Base-by-base conservation (phyloP, 2,329 filamentous ascomycete species). In the Didymella pinodella region DNA sequence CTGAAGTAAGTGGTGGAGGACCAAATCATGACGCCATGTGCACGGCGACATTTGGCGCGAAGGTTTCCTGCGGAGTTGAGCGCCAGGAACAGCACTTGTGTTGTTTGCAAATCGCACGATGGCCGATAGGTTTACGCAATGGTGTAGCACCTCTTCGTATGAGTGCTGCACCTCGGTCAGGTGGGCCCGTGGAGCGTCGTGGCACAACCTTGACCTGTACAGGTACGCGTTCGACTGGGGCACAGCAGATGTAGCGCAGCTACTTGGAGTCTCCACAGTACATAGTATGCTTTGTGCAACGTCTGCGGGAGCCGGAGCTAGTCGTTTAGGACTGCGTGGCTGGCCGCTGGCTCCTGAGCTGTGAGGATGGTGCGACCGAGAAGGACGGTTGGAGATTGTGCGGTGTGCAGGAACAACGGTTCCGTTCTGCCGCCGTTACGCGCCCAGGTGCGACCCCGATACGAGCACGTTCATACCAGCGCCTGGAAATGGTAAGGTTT, bases 381-480 rank as follows among this genome's bases (percentile, higher is more conserved):
- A 32, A 44, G 22, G 26, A 47, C 51, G 44, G 25, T 54, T 54
- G 43, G 4, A 54, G 12, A 6, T 10, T 41, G 20, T 47, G 18
- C 18, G 10, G 28, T 54, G 29, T 48, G 12, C 34, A 50, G 22
- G 25, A 28, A 31, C 38, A 12, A 31, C 34, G 26, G 40, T 14
- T 32, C 32, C 32, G 4, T 4, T 26, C 12, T 25, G 45, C 43
- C 20, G 45, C 43, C 20, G 26, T 40, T 29, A 31, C n/a, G 32
- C 51, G 51, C 26, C 26, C 32, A 43, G 26, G 7, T 43, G 32
- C 14, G 14, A 22, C 12, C 14, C 25, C 20, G 14, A 20, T 52
- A 28, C 40, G 18, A 46, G 50, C 41, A 46, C 41, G 50, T 46
- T 53, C 43, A 14, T 26, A 18, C 12, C 38, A 32, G n/a, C 26